Base-by-base conservation (phyloP, 2,329 filamentous ascomycete species). In the Colletotrichum tamarilloi region DNA sequence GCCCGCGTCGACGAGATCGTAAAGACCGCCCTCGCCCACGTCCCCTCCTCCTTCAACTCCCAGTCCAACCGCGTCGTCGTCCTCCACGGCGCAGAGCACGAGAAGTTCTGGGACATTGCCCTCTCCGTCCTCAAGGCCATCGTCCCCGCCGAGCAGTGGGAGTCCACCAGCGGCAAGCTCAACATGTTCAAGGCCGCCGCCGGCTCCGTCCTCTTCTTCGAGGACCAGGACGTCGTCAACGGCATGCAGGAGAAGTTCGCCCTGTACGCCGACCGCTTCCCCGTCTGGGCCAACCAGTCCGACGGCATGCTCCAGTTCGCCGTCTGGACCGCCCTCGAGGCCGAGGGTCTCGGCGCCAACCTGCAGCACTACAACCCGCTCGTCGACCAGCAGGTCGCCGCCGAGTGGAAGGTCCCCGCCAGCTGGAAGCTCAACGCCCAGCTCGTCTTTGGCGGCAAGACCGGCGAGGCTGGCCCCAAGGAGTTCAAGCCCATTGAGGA, bases 301-400 rank as follows among this genome's bases (percentile, higher is more conserved):
- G 89, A 89, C 81, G 95, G 89, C 82, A 98, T 98, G 91, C 90
- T 94, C 80, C 94, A 98, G 87, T 93, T 90, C 84, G 87, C 91
- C 76, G 81, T 95, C 77, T 98, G 95, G 95, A 92, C 92, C 22
- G 93, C 92, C 4, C 90, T 98, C 70, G 93, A 95, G 85, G 88
- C 92, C 74, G 94, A 97, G 81, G 95, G 95, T 35, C 90, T 97
- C 69, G 95, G 95, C 76, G 93, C 92, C 81, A 97, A 95, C 88
- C 88, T 98, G 66, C 95, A 98, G 88, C 95, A 98, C 87, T 97
- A 97, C 88, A 97, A 95, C 89, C 95, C 95, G 24, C 84, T 98
- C 72, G 90, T 97, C 77, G 93, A 97, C 84, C 87, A 88, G 76
- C 90, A 92, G 85, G 92, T 95, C 66, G 84, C 88, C 57, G 86